Evolutionary conservation across 2,329 filamentous ascomycete species (phyloP), one percentile per base, ranked within the genome.

Genomic region (Paraphaeosphaeria minitans): DNA sequence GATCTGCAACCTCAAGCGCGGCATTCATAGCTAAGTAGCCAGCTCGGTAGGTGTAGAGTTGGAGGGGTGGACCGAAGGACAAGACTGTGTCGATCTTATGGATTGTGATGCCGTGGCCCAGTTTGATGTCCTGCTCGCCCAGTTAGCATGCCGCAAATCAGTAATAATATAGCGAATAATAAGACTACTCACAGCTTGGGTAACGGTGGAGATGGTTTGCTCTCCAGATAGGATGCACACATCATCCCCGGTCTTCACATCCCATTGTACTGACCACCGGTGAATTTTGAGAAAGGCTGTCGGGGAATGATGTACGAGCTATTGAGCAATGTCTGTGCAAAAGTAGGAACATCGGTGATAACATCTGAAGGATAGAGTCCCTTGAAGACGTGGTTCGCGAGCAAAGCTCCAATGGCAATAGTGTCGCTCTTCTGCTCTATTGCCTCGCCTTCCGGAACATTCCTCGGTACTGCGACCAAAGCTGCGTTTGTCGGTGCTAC

Each of bases 381-480:
- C 54, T 83, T 80, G 22, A 87, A 74, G 35, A 86, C 79, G 69
- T 88, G 85, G 67, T 88, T 88, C 47, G 72, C 76, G 12, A 88
- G 74, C 35, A 87, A 72, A 12, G 81, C 82, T 47, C 72, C 66
- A 27, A 81, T 68, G 21, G 74, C 66, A 10, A 68, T 71, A 7
- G 70, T 67, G 31, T 76, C 66, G 22, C 70, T 73, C 4, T 72
- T 64, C 53, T 78, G 67, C 22, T 75, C 71, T 16, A 72, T 66
- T 4, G 69, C 68, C 33, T 66, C 59, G 27, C 69, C 69, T 46
- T 72, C 69, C 2, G 69, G 69, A 1, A 66, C 53, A 8, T 69
- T 60, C 24, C 69, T 61, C 24, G 68, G 66, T 37, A 70, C 66
- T 3, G 58, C 55, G 22, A 68, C 59, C 42, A 82, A 74, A 0